Conservation (phyloP, 495 filamentous ascomycete genomes). For the Delitschia confertaspora region DNA sequence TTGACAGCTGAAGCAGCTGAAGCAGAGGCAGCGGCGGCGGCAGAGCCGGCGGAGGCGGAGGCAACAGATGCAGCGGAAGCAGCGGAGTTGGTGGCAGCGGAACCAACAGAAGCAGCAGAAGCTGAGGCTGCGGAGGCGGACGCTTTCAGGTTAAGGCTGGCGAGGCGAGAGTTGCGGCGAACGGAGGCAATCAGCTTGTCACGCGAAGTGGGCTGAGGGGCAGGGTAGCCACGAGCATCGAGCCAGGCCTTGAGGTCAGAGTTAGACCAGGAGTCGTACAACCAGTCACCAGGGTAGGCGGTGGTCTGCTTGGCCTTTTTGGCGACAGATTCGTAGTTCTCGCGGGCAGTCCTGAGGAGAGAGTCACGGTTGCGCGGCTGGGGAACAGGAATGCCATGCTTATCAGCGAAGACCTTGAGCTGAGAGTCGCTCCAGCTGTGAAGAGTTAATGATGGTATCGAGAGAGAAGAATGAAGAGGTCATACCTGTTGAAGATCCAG, state of each 20-base stretch:
- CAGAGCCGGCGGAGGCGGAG: conserved; percentile 60
- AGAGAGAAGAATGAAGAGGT: conserved; percentile 24
- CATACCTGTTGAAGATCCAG: conserved; percentile 92
- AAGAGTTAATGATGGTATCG: conserved; percentile 27
- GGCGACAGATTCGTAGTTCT: conserved; percentile 72
- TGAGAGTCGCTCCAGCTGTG: conserved; percentile 72
- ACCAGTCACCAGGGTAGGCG: conserved; percentile 89
- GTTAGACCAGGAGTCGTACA: conserved; percentile 80
- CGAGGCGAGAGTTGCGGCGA: conserved; percentile 80
- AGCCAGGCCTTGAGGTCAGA: conserved; percentile 75
- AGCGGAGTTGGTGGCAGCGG: conserved; percentile 48
- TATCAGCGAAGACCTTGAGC: conserved; percentile 86
- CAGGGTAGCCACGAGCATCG: conserved; percentile 80
- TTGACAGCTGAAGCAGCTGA: conserved; percentile 61
- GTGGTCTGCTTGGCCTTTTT: conserved; percentile 75
- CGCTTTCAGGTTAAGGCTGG: conserved; percentile 55
- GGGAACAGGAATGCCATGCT: conserved; percentile 73
- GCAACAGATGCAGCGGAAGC: conserved; percentile 60
- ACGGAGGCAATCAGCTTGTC: conserved; percentile 83
- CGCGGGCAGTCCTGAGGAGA: conserved; percentile 64
- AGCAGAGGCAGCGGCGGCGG: conserved; percentile 48
- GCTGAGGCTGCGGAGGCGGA: conserved; percentile 48
- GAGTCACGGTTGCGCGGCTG: conserved; percentile 81
- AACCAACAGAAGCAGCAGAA: conserved; percentile 56
- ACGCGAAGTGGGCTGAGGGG: conserved; percentile 73